Evolutionary conservation across 78 protist genomes (phyloP), one percentile per base, ranked within the genome.

Genomic region (Mastigamoeba balamuthi): DNA sequence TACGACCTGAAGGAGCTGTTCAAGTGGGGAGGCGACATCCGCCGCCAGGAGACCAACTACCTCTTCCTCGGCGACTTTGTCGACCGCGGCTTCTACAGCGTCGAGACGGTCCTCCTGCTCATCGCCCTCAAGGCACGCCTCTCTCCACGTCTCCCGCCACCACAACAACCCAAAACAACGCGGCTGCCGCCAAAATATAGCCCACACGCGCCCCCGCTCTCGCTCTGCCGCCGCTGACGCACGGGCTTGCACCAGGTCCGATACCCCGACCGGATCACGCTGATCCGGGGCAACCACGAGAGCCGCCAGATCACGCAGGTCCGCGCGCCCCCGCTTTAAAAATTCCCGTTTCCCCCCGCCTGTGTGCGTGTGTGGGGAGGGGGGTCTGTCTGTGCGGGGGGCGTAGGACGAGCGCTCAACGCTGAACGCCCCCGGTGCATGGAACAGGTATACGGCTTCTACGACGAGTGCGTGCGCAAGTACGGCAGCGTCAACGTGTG

Each of bases 231-330:
- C 27, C 27, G 37, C 37, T 58, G 66, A 58, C 17, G 4, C 9
- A 58, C 27, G 36, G 29, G 5, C 4, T 4, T 41, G 17, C 10
- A 69, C 3, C 73, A 75, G 86, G 91, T 92, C 44, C 81, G 97
- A 27, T 96, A 94, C 44, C 99, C 99, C 9, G 95, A 92, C 76
- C 90, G 97, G 35, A 88, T 95, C 75, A 90, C 95, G 25, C 88
- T 99, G 30, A 85, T 99, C 53, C 92, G 99, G 7, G 99, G 99
- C 25, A 99, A 99, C 84, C 99, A 98, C 83, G 99, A 98, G 82
- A 68, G 88, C 1, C 73, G 99, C 30, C 99, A 98, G 53, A 98
- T 98, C 81, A 97, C 99, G 1, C 98, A 95, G 79, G 93, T 78
- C 4, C 6, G 68, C 40, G 27, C 2, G 3, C 27, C 74, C 3